Base-by-base conservation (phyloP, 169 alveolate genomes). In the Cryptosporidium sp. region DNA sequence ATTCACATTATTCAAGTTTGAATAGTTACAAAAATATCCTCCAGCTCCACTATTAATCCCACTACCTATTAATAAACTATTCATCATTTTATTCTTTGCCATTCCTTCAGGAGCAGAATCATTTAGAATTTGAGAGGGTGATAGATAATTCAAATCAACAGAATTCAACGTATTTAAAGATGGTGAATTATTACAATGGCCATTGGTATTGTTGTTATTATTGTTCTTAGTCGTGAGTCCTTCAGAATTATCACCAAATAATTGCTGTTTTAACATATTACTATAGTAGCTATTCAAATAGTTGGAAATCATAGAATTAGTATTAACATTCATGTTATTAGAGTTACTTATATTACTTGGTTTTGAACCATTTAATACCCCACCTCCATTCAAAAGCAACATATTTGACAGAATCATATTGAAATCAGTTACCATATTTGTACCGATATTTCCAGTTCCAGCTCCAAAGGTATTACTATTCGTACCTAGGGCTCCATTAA, bases 291-390 rank as follows among this genome's bases (percentile, higher is more conserved):
- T 31, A 21, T 31, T 59, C 31, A 59, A 59, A 31, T n/a, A 59
- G 12, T 59, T 59, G n/a, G 69, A 26, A 26, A 59, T 26, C 69
- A 59, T 65, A 29, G 71, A 31, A 65, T 65, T 65, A 12, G 18
- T 8, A 29, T 29, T 62, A 26, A 23, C 29, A 65, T 29, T 37
- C 31, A 31, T 65, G 2, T 65, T 31, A 14, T 35, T 65, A 65
- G 52, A 0, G 26, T 65, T 35, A 29, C 31, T 31, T 65, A 65
- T 35, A 33, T 33, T 65, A 37, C 48, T 29, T 55, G 67, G 67
- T 0, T 37, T 55, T n/a, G 67, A 55, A 3, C 37, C 37, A 23
- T 3, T 23, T 23, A 23, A 23, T 55, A 26, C 18, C 29, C 62
- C 39, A 33, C 3, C 29, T 23, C 67, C 67, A 55, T 55, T 55